Percentiles rank a stretch among this genome's conserved stretches.
phyloP scores from a whole-genome alignment of 257 asterid species.

The Solanum pinnatisectum region DNA sequence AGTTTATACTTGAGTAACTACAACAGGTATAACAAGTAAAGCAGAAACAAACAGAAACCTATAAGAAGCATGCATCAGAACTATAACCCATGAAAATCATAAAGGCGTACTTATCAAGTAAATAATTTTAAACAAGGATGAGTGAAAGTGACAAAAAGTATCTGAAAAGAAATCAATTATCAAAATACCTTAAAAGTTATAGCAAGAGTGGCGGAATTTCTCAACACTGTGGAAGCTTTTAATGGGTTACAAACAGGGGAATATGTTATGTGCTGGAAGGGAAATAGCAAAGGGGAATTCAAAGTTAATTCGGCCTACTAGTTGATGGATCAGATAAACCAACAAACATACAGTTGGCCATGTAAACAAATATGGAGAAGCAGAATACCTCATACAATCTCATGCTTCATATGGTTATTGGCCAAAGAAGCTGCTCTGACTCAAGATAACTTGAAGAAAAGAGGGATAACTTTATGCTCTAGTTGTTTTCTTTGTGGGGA shows the following conservation, averaged over 20 bases:
- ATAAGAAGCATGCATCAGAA: neutral
- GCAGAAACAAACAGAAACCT: neutral
- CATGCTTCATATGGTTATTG: neutral
- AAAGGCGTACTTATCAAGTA: neutral
- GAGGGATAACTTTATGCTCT: too few species aligned
- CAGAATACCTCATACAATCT: neutral
- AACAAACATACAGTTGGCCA: neutral
- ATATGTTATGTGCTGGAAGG: neutral
- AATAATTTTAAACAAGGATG: neutral
- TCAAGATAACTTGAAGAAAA: too few species aligned
- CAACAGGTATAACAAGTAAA: neutral
- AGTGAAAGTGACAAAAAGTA: neutral
- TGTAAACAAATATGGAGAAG: neutral
- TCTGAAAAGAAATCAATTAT: neutral
- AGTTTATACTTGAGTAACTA: neutral
- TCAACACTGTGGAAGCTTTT: neutral
- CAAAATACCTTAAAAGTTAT: conserved; percentile 81
- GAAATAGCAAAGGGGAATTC: neutral
- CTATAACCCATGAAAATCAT: neutral
- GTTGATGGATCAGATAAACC: neutral
- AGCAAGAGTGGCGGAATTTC: neutral
- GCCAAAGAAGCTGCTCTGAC: neutral
- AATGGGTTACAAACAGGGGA: neutral
- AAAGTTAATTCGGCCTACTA: neutral
- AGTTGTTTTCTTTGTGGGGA: neutral